Evolutionary conservation across 1,139 yeast species (phyloP).

Genomic region (Yamadazyma kanchanaburiensis): DNA sequence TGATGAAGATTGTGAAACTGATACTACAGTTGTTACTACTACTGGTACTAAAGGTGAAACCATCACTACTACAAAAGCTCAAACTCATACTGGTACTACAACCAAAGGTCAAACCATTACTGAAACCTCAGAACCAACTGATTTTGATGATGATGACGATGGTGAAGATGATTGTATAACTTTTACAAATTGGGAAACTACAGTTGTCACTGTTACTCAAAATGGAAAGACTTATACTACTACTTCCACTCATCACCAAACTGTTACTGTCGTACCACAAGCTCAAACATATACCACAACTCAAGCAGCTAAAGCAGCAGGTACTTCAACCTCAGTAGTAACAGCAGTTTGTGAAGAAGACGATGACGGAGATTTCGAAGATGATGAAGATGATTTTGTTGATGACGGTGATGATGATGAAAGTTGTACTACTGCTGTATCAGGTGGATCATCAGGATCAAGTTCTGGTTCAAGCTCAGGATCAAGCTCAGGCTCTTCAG

Average conservation of each 20-base stretch:
- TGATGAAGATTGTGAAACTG: constrained; percentile 13
- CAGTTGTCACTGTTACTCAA: constrained; percentile 8
- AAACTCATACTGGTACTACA: not conserved
- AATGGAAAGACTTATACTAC: constrained; percentile 8
- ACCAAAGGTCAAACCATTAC: too few relatives aligned
- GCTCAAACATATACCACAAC: constrained; percentile 7
- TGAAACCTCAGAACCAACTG: constrained; percentile 5
- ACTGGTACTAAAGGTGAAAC: constrained; percentile 6
- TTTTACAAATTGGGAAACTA: constrained; percentile 8
- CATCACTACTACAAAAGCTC: constrained; percentile 4
- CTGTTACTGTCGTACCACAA: constrained; percentile 6
- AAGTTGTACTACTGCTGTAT: constrained; percentile 7
- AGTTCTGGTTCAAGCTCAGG: not conserved
- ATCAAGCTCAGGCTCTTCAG: constrained; percentile 10
- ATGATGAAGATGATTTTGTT: constrained; percentile 5
- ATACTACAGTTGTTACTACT: constrained; percentile 1
- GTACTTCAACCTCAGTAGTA: too few relatives aligned
- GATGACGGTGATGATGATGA: constrained; percentile 8
- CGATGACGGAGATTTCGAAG: constrained; percentile 5
- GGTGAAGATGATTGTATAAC: constrained; percentile 14
- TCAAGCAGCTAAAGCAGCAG: constrained; percentile 3
- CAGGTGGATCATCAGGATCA: not conserved
- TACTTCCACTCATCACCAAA: constrained; percentile 7
- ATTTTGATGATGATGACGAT: constrained; percentile 10
- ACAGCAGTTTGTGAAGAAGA: constrained; percentile 4